These are phyloP conservation scores for Rhynchosporium secalis DNA, from an alignment of 2,329 filamentous ascomycete species.

Conservation along the genomic window DNA sequence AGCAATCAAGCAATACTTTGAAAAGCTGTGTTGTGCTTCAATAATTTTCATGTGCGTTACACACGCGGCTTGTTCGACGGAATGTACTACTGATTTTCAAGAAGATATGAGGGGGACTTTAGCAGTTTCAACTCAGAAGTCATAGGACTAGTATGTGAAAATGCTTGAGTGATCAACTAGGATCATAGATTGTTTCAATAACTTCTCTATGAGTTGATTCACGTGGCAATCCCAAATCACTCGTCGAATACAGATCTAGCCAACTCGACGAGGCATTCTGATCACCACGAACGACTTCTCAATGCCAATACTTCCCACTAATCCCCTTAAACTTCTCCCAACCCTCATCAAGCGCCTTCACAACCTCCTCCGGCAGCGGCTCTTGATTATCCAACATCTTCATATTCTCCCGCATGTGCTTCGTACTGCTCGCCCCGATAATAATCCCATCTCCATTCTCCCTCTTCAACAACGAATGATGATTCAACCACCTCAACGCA, in stretches of 20 bases:
- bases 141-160: too few relatives aligned
- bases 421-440: slow-evolving; percentile 48
- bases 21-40: not conserved
- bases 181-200: too few relatives aligned
- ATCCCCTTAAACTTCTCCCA: slow-evolving; percentile 70
- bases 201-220: too few relatives aligned
- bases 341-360: slow-evolving; percentile 72
- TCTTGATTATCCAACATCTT: slow-evolving; percentile 60
- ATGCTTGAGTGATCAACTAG: too few relatives aligned
- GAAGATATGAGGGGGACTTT: too few relatives aligned
- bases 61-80: too few relatives aligned
- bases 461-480: slow-evolving; percentile 62
- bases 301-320: slow-evolving; percentile 48
- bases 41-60: not conserved
- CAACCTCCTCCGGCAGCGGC: slow-evolving; percentile 73
- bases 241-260: too few relatives aligned
- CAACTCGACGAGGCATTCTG: too few relatives aligned
- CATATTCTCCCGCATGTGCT: slow-evolving; percentile 59
- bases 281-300: not conserved
- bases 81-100: too few relatives aligned
- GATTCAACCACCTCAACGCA: slow-evolving; percentile 70
- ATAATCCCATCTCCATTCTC: slow-evolving; percentile 53
- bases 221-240: too few relatives aligned
- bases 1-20: not conserved
- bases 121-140: too few relatives aligned